These are phyloP conservation scores for Paecilomyces niveus DNA, from an alignment of 2,329 filamentous ascomycete species.

Conservation along the genomic window DNA sequence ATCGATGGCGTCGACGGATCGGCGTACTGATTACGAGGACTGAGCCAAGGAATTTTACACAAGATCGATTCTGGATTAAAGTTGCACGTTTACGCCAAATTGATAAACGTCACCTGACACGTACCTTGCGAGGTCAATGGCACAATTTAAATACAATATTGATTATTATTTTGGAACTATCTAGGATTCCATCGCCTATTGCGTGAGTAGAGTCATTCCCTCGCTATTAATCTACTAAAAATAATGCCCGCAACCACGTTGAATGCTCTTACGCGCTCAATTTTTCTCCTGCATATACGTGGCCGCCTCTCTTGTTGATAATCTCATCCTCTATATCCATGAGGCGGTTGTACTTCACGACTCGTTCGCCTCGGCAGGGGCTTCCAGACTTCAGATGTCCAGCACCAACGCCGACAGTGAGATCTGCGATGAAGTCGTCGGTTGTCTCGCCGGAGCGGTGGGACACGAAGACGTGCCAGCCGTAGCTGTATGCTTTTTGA, in stretches of 20 bases:
- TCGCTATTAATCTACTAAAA: background rate
- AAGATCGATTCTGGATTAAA: too few species aligned
- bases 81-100: too few species aligned
- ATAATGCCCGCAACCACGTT: background rate
- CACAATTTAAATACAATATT: too few species aligned
- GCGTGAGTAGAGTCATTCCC: background rate
- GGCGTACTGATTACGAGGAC: background rate
- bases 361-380: conserved; percentile 35
- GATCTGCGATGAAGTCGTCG: conserved; percentile 40
- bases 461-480: conserved; percentile 40
- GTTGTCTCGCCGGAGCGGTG: conserved; percentile 38
- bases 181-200: background rate
- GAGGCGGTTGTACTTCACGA: conserved; percentile 39
- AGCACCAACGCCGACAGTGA: conserved; percentile 30
- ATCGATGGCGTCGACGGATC: background rate
- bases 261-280: background rate
- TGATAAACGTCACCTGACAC: too few species aligned
- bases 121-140: too few species aligned
- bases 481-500: conserved; percentile 24
- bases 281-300: background rate
- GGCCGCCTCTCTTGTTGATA: background rate
- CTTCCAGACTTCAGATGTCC: conserved; percentile 37
- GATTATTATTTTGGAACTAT: too few species aligned
- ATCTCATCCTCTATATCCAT: conserved; percentile 36
- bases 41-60: too few species aligned